Percentiles rank a stretch among this genome's conserved stretches.
Conservation (phyloP, 2,329 filamentous ascomycete genomes). For the Aspergillus quadricinctus region DNA sequence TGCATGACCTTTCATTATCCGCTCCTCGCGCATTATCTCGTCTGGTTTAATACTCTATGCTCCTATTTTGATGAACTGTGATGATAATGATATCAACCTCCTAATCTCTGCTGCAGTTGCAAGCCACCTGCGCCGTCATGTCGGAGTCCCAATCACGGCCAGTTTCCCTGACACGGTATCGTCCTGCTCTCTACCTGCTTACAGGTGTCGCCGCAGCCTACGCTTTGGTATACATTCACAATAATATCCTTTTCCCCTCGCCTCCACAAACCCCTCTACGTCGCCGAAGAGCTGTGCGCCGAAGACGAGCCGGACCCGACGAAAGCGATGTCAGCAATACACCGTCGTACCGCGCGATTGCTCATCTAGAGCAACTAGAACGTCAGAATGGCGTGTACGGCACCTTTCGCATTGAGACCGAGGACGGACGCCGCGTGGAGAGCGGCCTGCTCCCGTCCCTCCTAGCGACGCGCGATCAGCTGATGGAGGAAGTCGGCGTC, state of each 20-base stretch:
- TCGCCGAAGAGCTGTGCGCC: constrained; percentile 38
- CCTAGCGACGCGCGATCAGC: constrained; percentile 37
- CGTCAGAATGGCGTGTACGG: constrained; percentile 40
- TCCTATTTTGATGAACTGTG: background rate
- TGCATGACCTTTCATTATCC: background rate
- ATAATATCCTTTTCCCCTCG: constrained; percentile 24
- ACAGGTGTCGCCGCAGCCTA: constrained; percentile 40
- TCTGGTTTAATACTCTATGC: background rate
- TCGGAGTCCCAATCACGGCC: constrained; percentile 27
- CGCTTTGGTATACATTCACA: constrained; percentile 39
- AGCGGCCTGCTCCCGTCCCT: constrained; percentile 41
- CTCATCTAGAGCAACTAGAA: constrained; percentile 37
- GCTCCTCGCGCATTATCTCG: background rate
- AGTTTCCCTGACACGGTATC: constrained; percentile 35
- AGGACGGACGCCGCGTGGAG: constrained; percentile 38
- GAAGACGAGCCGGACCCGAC: constrained; percentile 26
- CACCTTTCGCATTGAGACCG: constrained; percentile 40
- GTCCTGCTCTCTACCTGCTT: constrained; percentile 38
- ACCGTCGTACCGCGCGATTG: constrained; percentile 35
- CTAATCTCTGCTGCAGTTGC: constrained; percentile 8
- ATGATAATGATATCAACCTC: constrained; percentile 15
- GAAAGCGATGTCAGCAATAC: constrained; percentile 22
- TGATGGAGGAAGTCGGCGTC: constrained; percentile 40
- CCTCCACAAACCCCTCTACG: constrained; percentile 28
- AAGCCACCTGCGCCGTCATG: constrained; percentile 22